Percentiles rank a stretch among this genome's conserved stretches.
phyloP scores from a whole-genome alignment of 1,284 basidiomycete genomes.

The Trichosporon coremiiforme region DNA sequence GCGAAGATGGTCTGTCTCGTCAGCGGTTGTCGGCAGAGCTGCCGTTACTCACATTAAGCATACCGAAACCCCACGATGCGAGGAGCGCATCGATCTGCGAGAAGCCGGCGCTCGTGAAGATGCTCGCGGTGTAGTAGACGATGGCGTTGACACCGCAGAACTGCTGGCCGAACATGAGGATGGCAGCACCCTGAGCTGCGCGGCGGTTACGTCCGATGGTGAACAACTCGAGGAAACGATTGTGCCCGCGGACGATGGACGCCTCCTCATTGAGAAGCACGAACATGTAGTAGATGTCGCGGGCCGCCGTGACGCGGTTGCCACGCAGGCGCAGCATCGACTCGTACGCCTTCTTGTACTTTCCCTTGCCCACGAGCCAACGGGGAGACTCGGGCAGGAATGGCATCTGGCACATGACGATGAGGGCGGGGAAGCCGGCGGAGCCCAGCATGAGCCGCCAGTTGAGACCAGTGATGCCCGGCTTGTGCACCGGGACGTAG shows the following conservation, averaged over 20 bases:
- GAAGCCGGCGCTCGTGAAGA: constrained; percentile 64
- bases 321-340: constrained; percentile 67
- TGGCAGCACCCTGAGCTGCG: constrained; percentile 61
- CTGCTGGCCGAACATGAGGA: constrained; percentile 68
- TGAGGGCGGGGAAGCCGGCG: constrained; percentile 55
- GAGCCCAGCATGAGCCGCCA: constrained; percentile 58
- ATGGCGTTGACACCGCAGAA: constrained; percentile 48
- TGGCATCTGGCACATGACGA: constrained; percentile 39
- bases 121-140: constrained; percentile 60
- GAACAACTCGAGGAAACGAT: constrained; percentile 31
- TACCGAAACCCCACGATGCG: constrained; percentile 66
- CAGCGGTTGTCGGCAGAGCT: too few species aligned
- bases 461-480: constrained; percentile 35
- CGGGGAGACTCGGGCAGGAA: constrained; percentile 67
- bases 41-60: constrained; percentile 49
- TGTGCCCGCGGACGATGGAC: constrained; percentile 21
- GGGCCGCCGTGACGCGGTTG: constrained; percentile 69
- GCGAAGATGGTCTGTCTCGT: constrained; percentile 28
- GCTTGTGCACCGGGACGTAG: constrained; percentile 31
- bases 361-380: constrained; percentile 71
- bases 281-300: constrained; percentile 62
- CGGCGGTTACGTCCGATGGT: constrained; percentile 64
- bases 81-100: constrained; percentile 56
- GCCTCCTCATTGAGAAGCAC: constrained; percentile 35
- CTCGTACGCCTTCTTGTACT: constrained; percentile 66